These are phyloP conservation scores for Exophiala aquamarina DNA, from an alignment of 2,329 filamentous ascomycete species.

Conservation along the genomic window DNA sequence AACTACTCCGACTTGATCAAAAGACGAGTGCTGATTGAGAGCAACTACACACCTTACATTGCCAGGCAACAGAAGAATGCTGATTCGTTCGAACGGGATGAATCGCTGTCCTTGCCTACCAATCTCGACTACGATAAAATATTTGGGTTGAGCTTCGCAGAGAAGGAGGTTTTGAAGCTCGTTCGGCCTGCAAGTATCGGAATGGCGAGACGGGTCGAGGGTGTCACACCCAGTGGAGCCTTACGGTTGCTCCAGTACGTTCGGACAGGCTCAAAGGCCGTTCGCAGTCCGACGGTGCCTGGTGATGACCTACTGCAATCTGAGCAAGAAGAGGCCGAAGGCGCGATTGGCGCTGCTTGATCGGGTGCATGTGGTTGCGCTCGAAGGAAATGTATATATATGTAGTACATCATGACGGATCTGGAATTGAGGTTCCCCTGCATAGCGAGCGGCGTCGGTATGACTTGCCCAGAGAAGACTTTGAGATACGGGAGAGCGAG, in stretches of 20 bases:
- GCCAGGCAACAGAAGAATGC: constrained; percentile 68
- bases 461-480: too few species aligned
- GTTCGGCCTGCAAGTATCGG: constrained; percentile 81
- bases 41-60: constrained; percentile 83
- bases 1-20: constrained; percentile 61
- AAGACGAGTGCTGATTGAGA: constrained; percentile 75
- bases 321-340: constrained; percentile 8
- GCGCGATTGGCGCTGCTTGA: constrained; percentile 2
- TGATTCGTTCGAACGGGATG: constrained; percentile 71
- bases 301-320: constrained; percentile 8
- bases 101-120: constrained; percentile 67
- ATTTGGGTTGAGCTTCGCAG: constrained; percentile 74
- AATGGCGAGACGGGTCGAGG: constrained; percentile 85
- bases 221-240: constrained; percentile 53
- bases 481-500: too few species aligned
- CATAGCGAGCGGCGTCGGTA: too few species aligned
- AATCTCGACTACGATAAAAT: constrained; percentile 76
- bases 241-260: constrained; percentile 44
- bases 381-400: too few species aligned
- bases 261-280: constrained; percentile 25
- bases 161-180: constrained; percentile 67
- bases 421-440: too few species aligned
- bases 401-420: too few species aligned
- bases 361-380: too few species aligned
- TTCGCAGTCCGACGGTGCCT: neutral